Evolutionary conservation across 176 grass and related monocot species (phyloP).

Genomic region (Cocos nucifera): DNA sequence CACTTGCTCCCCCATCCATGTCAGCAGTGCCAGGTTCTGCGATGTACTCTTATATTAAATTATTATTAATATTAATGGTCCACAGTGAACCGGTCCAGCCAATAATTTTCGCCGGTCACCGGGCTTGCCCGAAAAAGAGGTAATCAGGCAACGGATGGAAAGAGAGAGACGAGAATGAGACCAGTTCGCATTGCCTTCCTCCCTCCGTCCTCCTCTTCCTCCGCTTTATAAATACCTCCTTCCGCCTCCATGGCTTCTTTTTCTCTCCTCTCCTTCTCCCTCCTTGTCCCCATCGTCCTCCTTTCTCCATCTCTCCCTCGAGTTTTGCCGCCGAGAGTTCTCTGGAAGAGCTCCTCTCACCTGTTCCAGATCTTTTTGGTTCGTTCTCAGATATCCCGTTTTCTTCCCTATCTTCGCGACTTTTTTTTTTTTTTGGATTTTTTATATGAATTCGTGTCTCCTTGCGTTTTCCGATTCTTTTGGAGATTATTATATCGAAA

Average conservation of each 20-base stretch:
- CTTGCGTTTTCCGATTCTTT: not conserved
- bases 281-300: not conserved
- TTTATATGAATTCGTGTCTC: too few relatives aligned
- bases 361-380: not conserved
- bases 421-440: too few relatives aligned
- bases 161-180: not conserved
- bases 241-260: not conserved
- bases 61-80: too few relatives aligned
- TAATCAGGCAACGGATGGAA: not conserved
- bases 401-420: too few relatives aligned
- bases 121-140: not conserved
- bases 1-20: too few relatives aligned
- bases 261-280: constrained; percentile 8
- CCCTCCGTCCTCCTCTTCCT: not conserved
- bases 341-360: constrained; percentile 2
- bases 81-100: not conserved
- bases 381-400: too few relatives aligned
- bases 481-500: too few relatives aligned
- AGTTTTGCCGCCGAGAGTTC: not conserved
- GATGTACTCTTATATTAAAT: too few relatives aligned
- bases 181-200: constrained; percentile 1
- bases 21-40: too few relatives aligned
- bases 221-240: not conserved
- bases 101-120: not conserved
- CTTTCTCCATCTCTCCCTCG: not conserved